Evolutionary conservation across 2,329 filamentous ascomycete genomes (phyloP), one percentile per base, ranked within the genome.

Genomic region (Sodiomyces alkalinus): DNA sequence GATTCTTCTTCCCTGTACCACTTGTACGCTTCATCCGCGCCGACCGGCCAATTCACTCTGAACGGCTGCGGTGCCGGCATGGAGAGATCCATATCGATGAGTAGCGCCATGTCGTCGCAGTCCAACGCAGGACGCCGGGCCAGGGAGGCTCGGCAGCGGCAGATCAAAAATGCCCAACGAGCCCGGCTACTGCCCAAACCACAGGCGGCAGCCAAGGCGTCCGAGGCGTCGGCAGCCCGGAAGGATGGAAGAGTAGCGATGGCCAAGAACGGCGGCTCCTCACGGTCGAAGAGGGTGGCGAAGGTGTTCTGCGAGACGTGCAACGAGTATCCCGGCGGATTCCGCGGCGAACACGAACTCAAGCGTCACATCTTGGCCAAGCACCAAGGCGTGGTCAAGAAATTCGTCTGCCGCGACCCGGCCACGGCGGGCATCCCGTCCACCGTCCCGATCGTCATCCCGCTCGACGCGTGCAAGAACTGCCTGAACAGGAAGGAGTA

Each of bases 271-370:
- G 45, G 33, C 11, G 48, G 53, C 21, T 65, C 68, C 35, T 54
- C 62, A 27, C 74, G 80, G 11, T 78, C 78, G 16, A 69, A 70
- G 41, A n/a, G n/a, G n/a, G 74, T 80, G 35, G 68, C 70, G 19
- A 82, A 80, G 49, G 72, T 81, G 35, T 68, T 67, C 45, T 92
- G 85, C 48, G 47, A 54, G 2, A 56, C 68, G 33, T 93, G 83
- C 55, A 64, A 65, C 28, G 74, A 81, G 31, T 68, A 80, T 29
- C 76, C 75, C 0, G 68, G 79, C 12, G 83, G 81, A 24, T 92
- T 92, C 51, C 74, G 85, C 19, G 85, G 85, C 30, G 80, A 86
- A 15, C 85, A 92, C 46, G 85, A 93, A 49, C 65, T 82, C 16
- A 67, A 72, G 23, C 65, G 78, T 12, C 78, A 83, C 40, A 64